Base-by-base conservation (phyloP, 2,329 filamentous ascomycete species). In the Cryphonectria carpinicola region DNA sequence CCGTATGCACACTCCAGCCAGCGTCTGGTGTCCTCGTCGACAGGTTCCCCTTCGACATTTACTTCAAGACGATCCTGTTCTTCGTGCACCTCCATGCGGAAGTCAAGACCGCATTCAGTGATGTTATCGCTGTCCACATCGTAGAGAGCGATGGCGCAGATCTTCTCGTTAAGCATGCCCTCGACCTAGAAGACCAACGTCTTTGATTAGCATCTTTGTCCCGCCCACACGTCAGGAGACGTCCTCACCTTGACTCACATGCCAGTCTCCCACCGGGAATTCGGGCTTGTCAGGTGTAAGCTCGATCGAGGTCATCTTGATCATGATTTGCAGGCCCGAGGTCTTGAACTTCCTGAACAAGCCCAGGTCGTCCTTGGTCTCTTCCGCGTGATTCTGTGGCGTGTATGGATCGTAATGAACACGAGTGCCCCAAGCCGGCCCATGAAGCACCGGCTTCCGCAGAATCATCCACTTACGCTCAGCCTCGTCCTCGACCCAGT, bases 41-140 rank as follows among this genome's bases (percentile, higher is more conserved):
- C 52, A 5, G 6, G 1, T 1, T 52, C 14, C 65, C 37, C 37
- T 39, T 79, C 68, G 68, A 54, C 52, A 5, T 10, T 1, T 3
- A 35, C 8, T 61, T 74, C 66, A n/a, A 77, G 71, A n/a, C 83
- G 79, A 52, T 70, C 17, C 72, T 83, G 79, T 72, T 79, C 66
- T 68, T 80, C 78, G 39, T 82, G 75, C 19, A 82, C 75, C 0
- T 75, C 71, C 22, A 85, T 85, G 11, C 81, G 84, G 76, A 91
- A 89, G 4, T 80, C 78, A 6, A 92, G 81, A 5, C 74, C 75
- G 63, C 82, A 83, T 1, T 85, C 81, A 0, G 85, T 86, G 66
- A 91, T 85, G 76, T 93, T 93, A 0, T 89, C 84, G 62, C 77
- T 80, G 71, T 90, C 86, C 74, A 88, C 88, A 77, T 90, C 89